Evolutionary conservation across 2,329 filamentous ascomycete species (phyloP), one percentile per base, ranked within the genome.

Genomic region (Penicillium sp.): DNA sequence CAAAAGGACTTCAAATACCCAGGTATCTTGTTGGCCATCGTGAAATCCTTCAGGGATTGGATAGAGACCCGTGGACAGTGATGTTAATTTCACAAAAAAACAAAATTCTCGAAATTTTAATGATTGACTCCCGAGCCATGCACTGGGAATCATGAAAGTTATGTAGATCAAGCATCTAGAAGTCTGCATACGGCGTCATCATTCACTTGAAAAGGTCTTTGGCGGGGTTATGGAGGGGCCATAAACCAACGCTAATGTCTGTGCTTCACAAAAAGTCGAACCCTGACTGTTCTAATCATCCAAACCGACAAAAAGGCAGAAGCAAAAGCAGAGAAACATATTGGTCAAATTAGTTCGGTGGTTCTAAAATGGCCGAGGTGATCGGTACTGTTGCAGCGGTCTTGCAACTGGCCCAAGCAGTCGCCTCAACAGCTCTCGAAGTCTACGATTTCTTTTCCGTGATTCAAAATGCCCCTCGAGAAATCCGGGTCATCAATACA

Each of bases 381-480:
- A 4, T 50, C 24, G 29, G 38, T 11, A 34, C 48, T 22, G 48
- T 41, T 1, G 22, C 39, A 18, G 38, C 48, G 27, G 27, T 50
- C 27, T 22, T 44, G 27, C 42, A 48, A 27, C 21, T 55, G 22
- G 36, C 47, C 13, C 22, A 45, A 42, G 22, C 27, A 8, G 51
- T 46, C 11, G 43, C 24, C 16, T 42, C 46, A 31, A 21, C 53
- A 6, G 39, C 53, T 3, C 22, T 55, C n/a, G 14, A 55, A 18
- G 31, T 55, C 21, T 51, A 55, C 21, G 22, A 51, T n/a, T 47
- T 55, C 27, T 21, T 55, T 34, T 47, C 41, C 7, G 47, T 41
- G 4, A 55, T 51, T 13, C 48, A 32, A 36, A 36, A 47, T n/a
- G 53, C 48, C 14, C 48, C 53, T 4, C 47, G 21, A 3, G 52